phyloP scores from a whole-genome alignment of 768 basidiomycete species.

The Agrocybe praecox region DNA sequence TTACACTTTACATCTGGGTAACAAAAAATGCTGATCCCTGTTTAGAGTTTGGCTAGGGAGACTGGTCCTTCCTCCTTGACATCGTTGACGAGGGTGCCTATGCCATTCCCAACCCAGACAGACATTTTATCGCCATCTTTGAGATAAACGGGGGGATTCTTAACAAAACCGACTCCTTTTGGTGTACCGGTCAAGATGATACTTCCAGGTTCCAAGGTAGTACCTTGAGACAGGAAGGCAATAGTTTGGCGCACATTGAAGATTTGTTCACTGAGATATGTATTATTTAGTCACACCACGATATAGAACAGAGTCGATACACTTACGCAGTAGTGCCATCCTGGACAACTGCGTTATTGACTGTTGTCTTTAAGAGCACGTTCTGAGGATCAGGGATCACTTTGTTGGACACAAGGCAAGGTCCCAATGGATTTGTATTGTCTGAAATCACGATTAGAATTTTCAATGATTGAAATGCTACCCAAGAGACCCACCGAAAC shows the following conservation, averaged over 20 bases:
- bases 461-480: background rate
- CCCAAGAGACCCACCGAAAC: constrained; percentile 59
- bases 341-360: constrained; percentile 74
- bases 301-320: background rate
- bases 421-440: constrained; percentile 77
- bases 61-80: constrained; percentile 66
- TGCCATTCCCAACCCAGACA: constrained; percentile 70
- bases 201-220: constrained; percentile 79
- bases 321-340: constrained; percentile 79
- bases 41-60: constrained; percentile 42
- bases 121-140: constrained; percentile 74
- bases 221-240: constrained; percentile 81
- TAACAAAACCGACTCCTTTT: constrained; percentile 80
- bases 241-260: constrained; percentile 80
- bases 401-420: constrained; percentile 71
- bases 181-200: constrained; percentile 86
- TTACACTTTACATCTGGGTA: background rate
- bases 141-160: constrained; percentile 68
- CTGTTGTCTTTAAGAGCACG: constrained; percentile 58
- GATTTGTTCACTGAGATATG: constrained; percentile 65
- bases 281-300: background rate
- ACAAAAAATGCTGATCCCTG: constrained; percentile 2
- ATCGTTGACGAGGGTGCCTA: constrained; percentile 80
- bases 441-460: constrained; percentile 33
- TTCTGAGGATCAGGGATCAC: constrained; percentile 68